Percentiles rank a stretch among this genome's conserved stretches.
These are phyloP conservation scores for Pyronema domesticum DNA, from an alignment of 495 filamentous ascomycete species.

Conservation along the genomic window DNA sequence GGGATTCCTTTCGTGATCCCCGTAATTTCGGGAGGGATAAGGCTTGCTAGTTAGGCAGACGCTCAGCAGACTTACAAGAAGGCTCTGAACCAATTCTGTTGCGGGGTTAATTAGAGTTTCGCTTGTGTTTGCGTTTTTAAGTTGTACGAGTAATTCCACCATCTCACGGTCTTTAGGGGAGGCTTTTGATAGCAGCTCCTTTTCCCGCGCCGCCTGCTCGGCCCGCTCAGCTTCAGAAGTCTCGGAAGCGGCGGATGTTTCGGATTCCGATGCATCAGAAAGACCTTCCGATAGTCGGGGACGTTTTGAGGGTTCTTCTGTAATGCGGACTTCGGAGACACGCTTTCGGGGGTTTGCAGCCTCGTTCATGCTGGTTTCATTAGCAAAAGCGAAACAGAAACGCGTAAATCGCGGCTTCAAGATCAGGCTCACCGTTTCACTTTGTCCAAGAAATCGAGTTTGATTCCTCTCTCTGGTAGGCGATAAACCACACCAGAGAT, in stretches of 20 bases:
- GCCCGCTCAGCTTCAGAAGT: neutral
- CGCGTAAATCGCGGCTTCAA: neutral
- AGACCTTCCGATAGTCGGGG: neutral
- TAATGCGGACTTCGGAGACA: neutral
- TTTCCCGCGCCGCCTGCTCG: neutral
- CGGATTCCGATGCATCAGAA: neutral
- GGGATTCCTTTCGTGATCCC: neutral
- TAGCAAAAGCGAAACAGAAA: neutral
- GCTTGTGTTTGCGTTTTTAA: neutral
- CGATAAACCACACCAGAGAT: conserved; percentile 43
- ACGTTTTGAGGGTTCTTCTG: neutral
- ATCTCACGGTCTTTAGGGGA: neutral
- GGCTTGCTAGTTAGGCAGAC: neutral
- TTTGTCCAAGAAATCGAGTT: conserved; percentile 46
- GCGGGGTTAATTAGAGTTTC: neutral
- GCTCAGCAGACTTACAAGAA: neutral
- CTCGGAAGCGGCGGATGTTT: neutral
- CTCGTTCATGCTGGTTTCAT: conserved; percentile 1
- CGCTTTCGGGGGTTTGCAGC: neutral
- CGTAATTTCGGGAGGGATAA: too few relatives aligned
- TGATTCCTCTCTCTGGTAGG: conserved; percentile 54
- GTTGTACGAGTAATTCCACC: neutral
- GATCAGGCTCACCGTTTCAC: conserved; percentile 15
- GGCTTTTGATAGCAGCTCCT: neutral
- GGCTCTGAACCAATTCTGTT: neutral